Base-by-base conservation (phyloP, 768 basidiomycete genomes). In the Boletus pseudopeckii region DNA sequence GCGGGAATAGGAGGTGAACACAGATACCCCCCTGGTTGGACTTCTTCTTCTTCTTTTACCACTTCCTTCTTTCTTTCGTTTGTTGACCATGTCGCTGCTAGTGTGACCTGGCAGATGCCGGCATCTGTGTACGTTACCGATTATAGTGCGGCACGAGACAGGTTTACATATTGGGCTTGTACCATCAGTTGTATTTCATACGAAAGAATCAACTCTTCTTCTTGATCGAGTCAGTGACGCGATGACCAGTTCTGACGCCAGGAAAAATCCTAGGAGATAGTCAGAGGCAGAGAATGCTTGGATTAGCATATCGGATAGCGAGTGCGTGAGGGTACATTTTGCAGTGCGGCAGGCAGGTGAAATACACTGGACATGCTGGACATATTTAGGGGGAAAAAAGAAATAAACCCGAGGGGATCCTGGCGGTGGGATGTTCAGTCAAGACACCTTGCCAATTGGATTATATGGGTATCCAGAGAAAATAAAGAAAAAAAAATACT, bases 281-380 rank as follows among this genome's bases (percentile, higher is more conserved):
- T 28, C 28, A 13, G 7, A 24, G n/a, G 36, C 9, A 43, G 32
- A n/a, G 24, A 33, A 33, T 30, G 36, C 32, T 36, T 2, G 36
- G 10, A 52, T 62, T 46, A 54, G 46, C 44, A 54, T 46, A 49
- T 66, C 13, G 18, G 50, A 63, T 60, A 61, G 45, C 54, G 45
- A 34, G 45, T 66, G 52, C 26, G 46, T 54, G 62, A 51, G 52
- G 45, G 64, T 63, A 64, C 64, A 65, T 54, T 45, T 30, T 52
- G 50, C 34, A 40, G 52, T 55, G 64, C 42, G 17, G 30, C 18
- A 50, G 45, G 48, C 50, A 52, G 37, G 49, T 52, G 48, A 46
- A 36, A 56, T 67, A 65, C 64, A 67, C 39, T 53, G 46, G 51
- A 58, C 45, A 52, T 51, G 45, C 24, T 32, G 42, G 48, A 48